Base-by-base conservation (phyloP, 768 basidiomycete genomes). In the Hericium rajendrae region DNA sequence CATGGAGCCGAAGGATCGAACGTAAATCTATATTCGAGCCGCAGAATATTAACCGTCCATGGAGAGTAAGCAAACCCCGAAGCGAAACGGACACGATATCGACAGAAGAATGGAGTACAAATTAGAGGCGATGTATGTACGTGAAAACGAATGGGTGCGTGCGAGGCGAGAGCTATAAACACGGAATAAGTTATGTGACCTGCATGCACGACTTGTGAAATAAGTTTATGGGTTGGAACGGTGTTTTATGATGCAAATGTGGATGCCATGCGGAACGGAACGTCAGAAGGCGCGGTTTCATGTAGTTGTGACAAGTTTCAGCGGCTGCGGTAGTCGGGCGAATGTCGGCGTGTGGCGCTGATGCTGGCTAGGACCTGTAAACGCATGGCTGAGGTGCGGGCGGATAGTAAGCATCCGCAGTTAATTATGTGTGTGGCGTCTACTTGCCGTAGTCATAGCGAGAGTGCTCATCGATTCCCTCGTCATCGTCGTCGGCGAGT, bases 401-500 rank as follows among this genome's bases (percentile, higher is more conserved):
- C n/a, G 24, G 10, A 38, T 52, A 26, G 22, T n/a, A 9, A 41
- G 20, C 32, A 10, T 32, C 38, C 37, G 12, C 43, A 56, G 46
- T 49, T 3, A 15, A 20, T 26, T 24, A 20, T 6, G 32, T 6
- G 9, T 1, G 1, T 32, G 32, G 32, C 32, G 32, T 32, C 32
- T 32, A 57, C 80, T 55, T 59, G 88, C 88, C 69, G 63, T 86
- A 88, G 63, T 89, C 88, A 50, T 78, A 71, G 37, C 82, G 78
- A 38, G 78, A 73, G 62, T 85, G 74, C 63, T 86, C 84, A 64
- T 89, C 85, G 13, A 73, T 76, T 51, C 72, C 70, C 65, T 87
- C 85, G 46, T 87, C 85, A 58, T 89, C 88, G 28, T 88, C 90
- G 68, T 89, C 86, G 52, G 76, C 70, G 28, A 90, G 72, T n/a